Percentiles rank a stretch among this genome's conserved stretches.
Evolutionary conservation across 2,329 filamentous ascomycete species (phyloP).

Genomic region (Pestalotiopsis sp.): DNA sequence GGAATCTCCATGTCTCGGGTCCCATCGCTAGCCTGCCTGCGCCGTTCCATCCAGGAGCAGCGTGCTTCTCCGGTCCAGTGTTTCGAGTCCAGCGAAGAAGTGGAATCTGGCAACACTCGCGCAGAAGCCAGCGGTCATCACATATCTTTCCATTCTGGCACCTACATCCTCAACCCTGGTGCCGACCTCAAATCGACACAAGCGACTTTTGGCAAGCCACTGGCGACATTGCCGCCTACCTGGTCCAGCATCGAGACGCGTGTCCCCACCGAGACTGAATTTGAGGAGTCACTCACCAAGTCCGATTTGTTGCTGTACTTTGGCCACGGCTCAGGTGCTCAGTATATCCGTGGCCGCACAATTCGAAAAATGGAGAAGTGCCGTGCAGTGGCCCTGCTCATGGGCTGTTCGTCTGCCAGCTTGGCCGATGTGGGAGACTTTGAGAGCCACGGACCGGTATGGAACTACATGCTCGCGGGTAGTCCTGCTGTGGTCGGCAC

Average conservation of each 20-base stretch:
- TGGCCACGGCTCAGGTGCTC: constrained; percentile 90
- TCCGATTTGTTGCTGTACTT: constrained; percentile 88
- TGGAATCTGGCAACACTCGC: constrained; percentile 26
- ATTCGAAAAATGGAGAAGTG: constrained; percentile 79
- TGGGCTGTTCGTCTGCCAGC: constrained; percentile 90
- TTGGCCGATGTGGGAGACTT: constrained; percentile 83
- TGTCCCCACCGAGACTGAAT: constrained; percentile 76
- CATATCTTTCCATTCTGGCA: constrained; percentile 58
- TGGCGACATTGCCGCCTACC: constrained; percentile 66
- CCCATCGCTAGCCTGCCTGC: constrained; percentile 81
- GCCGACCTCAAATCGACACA: constrained; percentile 83
- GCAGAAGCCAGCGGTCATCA: constrained; percentile 51
- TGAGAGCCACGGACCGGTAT: constrained; percentile 86
- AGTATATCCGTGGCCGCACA: constrained; percentile 87
- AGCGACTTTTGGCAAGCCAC: constrained; percentile 67
- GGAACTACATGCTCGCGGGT: constrained; percentile 90
- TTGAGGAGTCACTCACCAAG: constrained; percentile 66
- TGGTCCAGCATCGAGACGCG: constrained; percentile 74
- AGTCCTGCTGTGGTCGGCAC: constrained; percentile 87
- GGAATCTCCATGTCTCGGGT: constrained; percentile 81
- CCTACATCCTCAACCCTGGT: constrained; percentile 88
- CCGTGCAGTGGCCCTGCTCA: constrained; percentile 78
- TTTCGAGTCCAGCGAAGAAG: constrained; percentile 23
- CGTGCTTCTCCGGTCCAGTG: constrained; percentile 18
- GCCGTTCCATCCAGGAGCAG: constrained; percentile 70